Evolutionary conservation across 257 asterid genomes (phyloP), one percentile per base, ranked within the genome.

Genomic region (Jaltomata sinuosa): DNA sequence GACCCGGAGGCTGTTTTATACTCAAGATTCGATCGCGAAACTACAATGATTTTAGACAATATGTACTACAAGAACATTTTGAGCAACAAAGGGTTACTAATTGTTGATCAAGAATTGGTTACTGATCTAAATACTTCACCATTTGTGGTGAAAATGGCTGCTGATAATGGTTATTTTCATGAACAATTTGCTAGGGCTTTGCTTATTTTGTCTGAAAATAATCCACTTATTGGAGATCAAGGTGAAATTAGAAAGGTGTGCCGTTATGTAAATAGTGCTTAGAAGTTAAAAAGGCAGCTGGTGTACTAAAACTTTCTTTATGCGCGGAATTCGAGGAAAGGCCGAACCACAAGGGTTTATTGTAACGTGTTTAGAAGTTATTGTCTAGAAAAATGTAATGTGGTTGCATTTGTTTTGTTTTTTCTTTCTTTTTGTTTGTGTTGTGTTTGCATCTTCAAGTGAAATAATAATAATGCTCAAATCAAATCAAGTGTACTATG

Each of bases 241-340:
- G 99, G 99, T n/a, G 97, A 95, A 78, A 54, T 93, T 0, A 91
- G 98, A 84, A 89, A 78, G 80, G 93, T 94, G 18, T 95, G 98
- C 79, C 94, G 97, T 9, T 91, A 11, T 72, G 88, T 87, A 0
- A 95, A 95, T 87, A 79, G 21, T 47, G 27, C 78, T 61, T 61
- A n/a, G n/a, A n/a, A n/a, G n/a, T n/a, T n/a, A n/a, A n/a, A n/a
- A n/a, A n/a, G n/a, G n/a, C n/a, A n/a, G n/a, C n/a, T n/a, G n/a
- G n/a, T n/a, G n/a, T n/a, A n/a, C n/a, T n/a, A n/a, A n/a, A n/a
- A n/a, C n/a, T n/a, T n/a, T n/a, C n/a, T n/a, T n/a, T n/a, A n/a
- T n/a, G n/a, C n/a, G n/a, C n/a, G n/a, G n/a, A n/a, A n/a, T n/a
- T n/a, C n/a, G n/a, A n/a, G n/a, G n/a, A n/a, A n/a, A n/a, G n/a